Percentiles rank a stretch among this genome's conserved stretches.
Conservation (phyloP, 2,329 filamentous ascomycete genomes). For the Fonsecaea nubica region DNA sequence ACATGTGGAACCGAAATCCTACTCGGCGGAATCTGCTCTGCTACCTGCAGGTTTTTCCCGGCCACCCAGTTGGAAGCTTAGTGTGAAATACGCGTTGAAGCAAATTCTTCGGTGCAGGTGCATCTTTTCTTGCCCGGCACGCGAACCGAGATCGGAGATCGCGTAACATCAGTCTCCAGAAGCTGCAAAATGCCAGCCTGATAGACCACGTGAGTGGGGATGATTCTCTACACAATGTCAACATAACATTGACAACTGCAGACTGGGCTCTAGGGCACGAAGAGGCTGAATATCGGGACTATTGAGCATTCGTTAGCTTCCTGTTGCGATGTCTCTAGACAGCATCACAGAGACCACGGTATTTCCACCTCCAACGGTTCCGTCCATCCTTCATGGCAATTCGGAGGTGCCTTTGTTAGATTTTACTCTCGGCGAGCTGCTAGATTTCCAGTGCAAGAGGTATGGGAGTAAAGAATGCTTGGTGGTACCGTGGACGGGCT, state of each 20-base stretch:
- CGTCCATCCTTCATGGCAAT: conserved; percentile 71
- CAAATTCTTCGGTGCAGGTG: background rate
- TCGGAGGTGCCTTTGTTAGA: conserved; percentile 73
- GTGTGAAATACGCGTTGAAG: background rate
- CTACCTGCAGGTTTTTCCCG: background rate
- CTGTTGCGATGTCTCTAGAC: conserved; percentile 12
- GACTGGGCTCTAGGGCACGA: background rate
- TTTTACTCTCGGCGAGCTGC: conserved; percentile 73
- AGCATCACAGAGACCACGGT: background rate
- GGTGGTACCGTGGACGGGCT: conserved; percentile 76
- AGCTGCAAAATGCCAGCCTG: background rate
- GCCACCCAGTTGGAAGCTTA: background rate
- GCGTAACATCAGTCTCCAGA: background rate
- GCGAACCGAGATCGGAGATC: background rate
- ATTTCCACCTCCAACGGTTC: conserved; percentile 22
- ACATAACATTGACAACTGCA: conserved; percentile 1
- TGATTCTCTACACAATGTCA: background rate
- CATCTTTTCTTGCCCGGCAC: conserved; percentile 1
- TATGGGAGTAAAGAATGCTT: conserved; percentile 72
- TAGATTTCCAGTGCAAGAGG: conserved; percentile 72
- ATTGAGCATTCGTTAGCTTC: background rate
- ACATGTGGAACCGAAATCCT: conserved; percentile 1
- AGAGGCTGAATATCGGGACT: background rate
- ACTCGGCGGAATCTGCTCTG: background rate
- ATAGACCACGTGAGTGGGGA: background rate